Evolutionary conservation across 768 basidiomycete genomes (phyloP), one percentile per base, ranked within the genome.

Genomic region (Mycena venus): DNA sequence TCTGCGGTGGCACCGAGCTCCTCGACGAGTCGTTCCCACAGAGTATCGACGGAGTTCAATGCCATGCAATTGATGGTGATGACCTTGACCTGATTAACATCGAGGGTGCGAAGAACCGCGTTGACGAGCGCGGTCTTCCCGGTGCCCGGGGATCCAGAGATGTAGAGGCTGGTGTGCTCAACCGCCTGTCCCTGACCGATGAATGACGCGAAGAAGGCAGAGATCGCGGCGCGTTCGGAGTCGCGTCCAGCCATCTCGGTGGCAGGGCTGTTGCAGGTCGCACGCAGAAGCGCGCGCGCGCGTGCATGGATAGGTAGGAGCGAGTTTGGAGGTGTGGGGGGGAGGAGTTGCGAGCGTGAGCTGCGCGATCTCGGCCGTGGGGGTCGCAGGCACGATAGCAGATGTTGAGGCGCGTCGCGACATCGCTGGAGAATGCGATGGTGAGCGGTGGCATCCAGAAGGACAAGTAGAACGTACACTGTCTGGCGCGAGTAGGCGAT

Each of bases 61-160:
- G 93, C 91, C 93, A 96, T 95, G 82, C 96, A 97, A 79, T 96
- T 97, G 76, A 96, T 83, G 64, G 88, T 85, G 51, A 92, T 81
- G 15, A 92, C 84, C 75, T 86, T 88, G 53, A 90, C 80, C n/a
- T 86, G 80, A 7, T 86, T 84, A 10, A 84, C 77, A 29, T 85
- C 82, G 31, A 89, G 75, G 10, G 84, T 82, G 23, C 82, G 82
- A 25, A 97, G 81, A 32, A 95, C 84, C 6, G 91, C 86, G 78
- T 93, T 92, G 31, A 96, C 90, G 4, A 98, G 85, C 0, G 95
- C 96, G 2, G 95, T 97, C 85, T 98, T 97, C 23, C 96, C 96
- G 3, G 96, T 96, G 1, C 97, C 98, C 4, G 97, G 96, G 2
- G 96, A 91, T 11, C 98, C 98, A 11, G 97, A 97, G 64, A 99